Base-by-base conservation (phyloP, 2,329 filamentous ascomycete genomes). In the Hortaea sp. region DNA sequence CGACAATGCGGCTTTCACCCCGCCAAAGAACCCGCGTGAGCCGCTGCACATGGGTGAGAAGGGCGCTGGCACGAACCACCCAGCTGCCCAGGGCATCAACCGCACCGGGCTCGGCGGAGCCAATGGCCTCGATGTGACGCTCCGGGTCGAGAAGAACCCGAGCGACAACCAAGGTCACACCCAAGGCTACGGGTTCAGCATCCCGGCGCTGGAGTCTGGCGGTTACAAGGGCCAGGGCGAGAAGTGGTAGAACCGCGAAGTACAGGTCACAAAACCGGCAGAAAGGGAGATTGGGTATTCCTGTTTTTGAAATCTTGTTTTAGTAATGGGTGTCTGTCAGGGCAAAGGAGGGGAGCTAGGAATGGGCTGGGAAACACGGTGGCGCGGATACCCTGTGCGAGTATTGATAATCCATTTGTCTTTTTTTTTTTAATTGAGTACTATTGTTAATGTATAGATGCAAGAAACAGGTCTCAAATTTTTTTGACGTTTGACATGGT, bases 51-150 rank as follows among this genome's bases (percentile, higher is more conserved):
- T 69, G 4, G 89, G 90, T 41, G 90, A 95, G 63, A 66, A 79
- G n/a, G 70, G 76, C 41, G 86, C 86, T 0, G 90, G 90, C 3
- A 88, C 88, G 0, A 70, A 69, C 29, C 88, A 95, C 69, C 79
- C 78, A 48, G 85, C 88, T 9, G 84, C 87, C 0, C 56, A 52
- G 29, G 72, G 70, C 5, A 45, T 72, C 29, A 51, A 49, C 39
- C 59, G 61, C 50, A 70, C 62, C 4, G 69, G 69, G 1, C 56
- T 74, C 5, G 67, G 67, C 34, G 72, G 71, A 2, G 50, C 53
- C 7, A 64, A 66, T 49, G 71, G 71, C 0, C 53, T 75, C 5
- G 72, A 75, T 55, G 67, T 75, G 4, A 63, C 64, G 27, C 61
- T 74, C n/a, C 55, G 69, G 12, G 71, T 75, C 0, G 72, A 75